Base-by-base conservation (phyloP, 352 stramenopile species). In the Phytophthora citricola region DNA sequence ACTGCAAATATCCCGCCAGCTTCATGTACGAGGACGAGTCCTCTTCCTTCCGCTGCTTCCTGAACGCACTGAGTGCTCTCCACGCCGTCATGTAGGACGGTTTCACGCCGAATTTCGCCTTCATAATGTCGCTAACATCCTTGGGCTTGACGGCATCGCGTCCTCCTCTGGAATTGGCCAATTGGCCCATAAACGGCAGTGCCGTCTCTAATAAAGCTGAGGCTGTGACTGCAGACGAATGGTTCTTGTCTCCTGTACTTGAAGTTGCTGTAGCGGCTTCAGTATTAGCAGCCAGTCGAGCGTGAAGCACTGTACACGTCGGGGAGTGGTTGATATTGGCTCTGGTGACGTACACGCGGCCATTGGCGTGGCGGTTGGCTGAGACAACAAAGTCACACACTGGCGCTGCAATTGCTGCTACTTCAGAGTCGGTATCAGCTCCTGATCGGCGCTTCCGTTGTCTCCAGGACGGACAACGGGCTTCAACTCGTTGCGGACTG, bases 81-180 rank as follows among this genome's bases (percentile, higher is more conserved):
- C 85, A 93, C 7, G 85, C 83, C 14, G 85, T 91, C 85, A 93
- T 92, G 49, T 93, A 93, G 12, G 79, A 90, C 48, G 83, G 78
- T 40, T 83, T 80, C 11, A 93, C 81, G 15, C 85, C 85, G 51
- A 92, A 93, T 43, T 92, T 86, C 51, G 92, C 81, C 69, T 90
- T 93, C 81, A 93, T 92, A 52, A 93, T 88, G 46, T 85, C 72
- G 31, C 81, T 86, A 66, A 93, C 89, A 58, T 93, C 83, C 26
- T 89, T 85, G 5, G 85, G 85, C 22, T 88, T 88, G 17, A 93
- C 80, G 4, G 73, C 63, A 39, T 86, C 77, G 29, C 68, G 70
- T 22, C 83, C 74, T 22, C 72, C 72, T 50, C 65, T 66, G 12
- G 48, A 72, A 26, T 36, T 68, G 17, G 70, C 63, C 44, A 80